Evolutionary conservation across 2,329 filamentous ascomycete genomes (phyloP).

Genomic region (Trichoderma polysporum): DNA sequence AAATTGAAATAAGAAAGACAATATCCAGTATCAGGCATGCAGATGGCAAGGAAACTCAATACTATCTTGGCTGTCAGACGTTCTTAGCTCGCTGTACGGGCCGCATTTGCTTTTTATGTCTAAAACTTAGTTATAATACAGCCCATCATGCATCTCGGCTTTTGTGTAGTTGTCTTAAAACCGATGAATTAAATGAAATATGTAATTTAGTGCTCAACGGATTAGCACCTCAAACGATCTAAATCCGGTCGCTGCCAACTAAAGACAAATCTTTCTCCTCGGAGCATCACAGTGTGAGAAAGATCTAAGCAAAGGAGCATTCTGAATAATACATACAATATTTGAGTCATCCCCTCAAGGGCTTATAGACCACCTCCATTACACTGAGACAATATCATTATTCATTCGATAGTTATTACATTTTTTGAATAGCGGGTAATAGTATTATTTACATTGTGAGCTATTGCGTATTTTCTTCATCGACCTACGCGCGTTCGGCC

Average conservation of each 20-base stretch:
- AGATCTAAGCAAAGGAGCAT: not conserved
- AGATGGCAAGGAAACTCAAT: not conserved
- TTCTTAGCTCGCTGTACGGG: not conserved
- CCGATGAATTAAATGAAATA: not conserved
- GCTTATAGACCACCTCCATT: not conserved
- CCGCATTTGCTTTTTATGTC: not conserved
- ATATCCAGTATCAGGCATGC: not conserved
- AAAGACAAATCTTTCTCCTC: not conserved
- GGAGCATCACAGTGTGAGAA: not conserved
- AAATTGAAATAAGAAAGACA: not conserved
- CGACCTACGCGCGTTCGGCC: too few relatives aligned
- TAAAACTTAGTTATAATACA: not conserved
- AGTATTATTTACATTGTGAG: too few relatives aligned
- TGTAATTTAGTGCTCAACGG: not conserved
- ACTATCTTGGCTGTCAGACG: not conserved
- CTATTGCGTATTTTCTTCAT: too few relatives aligned
- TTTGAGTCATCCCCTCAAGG: not conserved
- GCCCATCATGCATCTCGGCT: not conserved
- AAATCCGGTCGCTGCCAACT: not conserved
- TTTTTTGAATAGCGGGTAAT: too few relatives aligned
- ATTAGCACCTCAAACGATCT: not conserved
- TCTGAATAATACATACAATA: too few relatives aligned
- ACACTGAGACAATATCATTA: too few relatives aligned
- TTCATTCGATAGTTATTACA: too few relatives aligned
- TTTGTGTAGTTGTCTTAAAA: not conserved